Evolutionary conservation across 345 rosid species (phyloP).

Genomic region (Jatropha curcas): DNA sequence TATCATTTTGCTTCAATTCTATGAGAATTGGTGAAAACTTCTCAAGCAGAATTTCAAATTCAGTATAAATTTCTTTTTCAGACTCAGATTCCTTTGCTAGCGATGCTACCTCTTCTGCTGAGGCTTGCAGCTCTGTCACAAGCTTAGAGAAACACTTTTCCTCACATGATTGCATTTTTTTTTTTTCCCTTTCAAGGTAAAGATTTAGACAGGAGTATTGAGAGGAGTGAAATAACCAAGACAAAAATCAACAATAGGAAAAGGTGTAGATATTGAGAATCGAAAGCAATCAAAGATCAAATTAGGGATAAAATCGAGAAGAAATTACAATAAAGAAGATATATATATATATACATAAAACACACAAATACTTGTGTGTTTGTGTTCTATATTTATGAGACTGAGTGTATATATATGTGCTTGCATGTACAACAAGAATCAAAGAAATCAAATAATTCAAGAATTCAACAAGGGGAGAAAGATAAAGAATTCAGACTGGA

Average conservation of each 20-base stretch:
- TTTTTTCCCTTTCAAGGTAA: not conserved
- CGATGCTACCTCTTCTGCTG: conserved; percentile 37
- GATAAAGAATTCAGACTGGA: not conserved
- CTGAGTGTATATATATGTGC: no score
- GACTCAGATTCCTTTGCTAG: conserved; percentile 34
- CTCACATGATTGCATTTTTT: conserved; percentile 30
- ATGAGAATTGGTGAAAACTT: conserved; percentile 47
- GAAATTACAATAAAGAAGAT: not conserved
- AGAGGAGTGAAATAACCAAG: not conserved
- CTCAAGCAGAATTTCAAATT: conserved; percentile 43
- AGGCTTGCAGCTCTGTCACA: conserved; percentile 34
- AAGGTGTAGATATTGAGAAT: not conserved
- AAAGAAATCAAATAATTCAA: not conserved
- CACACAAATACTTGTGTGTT: not conserved
- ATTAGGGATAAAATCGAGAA: not conserved
- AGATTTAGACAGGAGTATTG: not conserved
- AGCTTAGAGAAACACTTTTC: conserved; percentile 39
- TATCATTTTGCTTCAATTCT: conserved; percentile 29
- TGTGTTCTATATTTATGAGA: no score
- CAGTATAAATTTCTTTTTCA: conserved; percentile 38
- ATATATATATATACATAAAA: not conserved
- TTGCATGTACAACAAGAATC: not conserved
- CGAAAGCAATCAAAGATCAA: not conserved
- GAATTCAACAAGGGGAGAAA: not conserved
- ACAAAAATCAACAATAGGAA: not conserved